A percentile compares a stretch with the other conserved stretches of the same genome.
Conservation (phyloP, 192 early-diverging fungal genomes). For the Dissophora ornata region DNA sequence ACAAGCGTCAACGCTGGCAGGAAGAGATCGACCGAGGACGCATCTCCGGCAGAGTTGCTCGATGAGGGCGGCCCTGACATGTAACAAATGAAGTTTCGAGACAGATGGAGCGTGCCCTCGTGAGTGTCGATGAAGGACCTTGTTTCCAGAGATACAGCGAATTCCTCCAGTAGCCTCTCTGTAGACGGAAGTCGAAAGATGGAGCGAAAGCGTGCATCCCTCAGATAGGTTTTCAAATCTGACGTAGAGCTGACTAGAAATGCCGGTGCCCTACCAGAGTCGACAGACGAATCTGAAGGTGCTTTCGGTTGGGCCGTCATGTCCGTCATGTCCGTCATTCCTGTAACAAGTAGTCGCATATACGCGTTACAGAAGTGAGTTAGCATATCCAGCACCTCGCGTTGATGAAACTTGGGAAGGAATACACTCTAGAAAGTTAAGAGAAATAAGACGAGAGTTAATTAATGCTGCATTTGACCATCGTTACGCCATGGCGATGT, state of each 20-base stretch:
- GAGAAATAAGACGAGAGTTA: neutral
- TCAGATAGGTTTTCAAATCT: conserved; percentile 21
- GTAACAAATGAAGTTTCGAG: conserved; percentile 42
- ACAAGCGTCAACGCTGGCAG: conserved; percentile 13
- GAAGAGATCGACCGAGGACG: neutral
- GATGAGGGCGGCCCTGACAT: conserved; percentile 11
- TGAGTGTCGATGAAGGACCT: conserved; percentile 17
- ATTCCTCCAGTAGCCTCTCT: conserved; percentile 16
- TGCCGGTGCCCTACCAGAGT: neutral
- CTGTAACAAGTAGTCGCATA: conserved; percentile 25
- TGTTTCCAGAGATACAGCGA: conserved; percentile 26
- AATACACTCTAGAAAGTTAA: conserved; percentile 19
- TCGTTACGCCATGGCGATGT: too few species aligned
- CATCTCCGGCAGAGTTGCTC: neutral
- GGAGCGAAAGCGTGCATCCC: conserved; percentile 9
- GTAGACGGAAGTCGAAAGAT: conserved; percentile 25
- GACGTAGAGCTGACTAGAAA: conserved; percentile 25
- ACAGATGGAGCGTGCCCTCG: conserved; percentile 19
- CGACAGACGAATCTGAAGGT: neutral
- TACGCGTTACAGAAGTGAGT: conserved; percentile 47
- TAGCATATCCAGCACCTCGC: conserved; percentile 37
- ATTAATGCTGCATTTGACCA: too few species aligned
- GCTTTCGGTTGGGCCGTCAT: neutral
- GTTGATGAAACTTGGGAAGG: conserved; percentile 37
- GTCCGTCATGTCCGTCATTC: neutral